Evolutionary conservation across 106 monocot genomes (phyloP).

Genomic region (Posidonia australis): DNA sequence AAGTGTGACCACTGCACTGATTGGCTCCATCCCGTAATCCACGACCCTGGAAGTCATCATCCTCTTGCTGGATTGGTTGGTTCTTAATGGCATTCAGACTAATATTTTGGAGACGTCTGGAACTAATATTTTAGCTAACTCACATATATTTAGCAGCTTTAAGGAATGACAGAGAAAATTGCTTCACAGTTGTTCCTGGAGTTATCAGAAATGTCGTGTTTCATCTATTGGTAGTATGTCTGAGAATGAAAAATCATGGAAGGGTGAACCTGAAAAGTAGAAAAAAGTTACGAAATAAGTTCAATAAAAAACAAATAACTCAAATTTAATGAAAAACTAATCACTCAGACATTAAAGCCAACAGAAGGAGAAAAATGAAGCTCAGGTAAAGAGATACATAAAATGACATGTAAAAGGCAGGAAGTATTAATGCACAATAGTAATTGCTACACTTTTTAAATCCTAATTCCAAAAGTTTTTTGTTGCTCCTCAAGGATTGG

Average conservation of each 20-base stretch:
- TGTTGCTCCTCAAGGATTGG: too few species aligned
- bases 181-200: not conserved
- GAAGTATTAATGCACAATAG: not conserved
- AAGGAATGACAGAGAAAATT: too few species aligned
- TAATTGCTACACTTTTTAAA: too few species aligned
- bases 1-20: too few species aligned
- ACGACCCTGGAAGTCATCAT: too few species aligned
- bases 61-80: too few species aligned
- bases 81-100: too few species aligned
- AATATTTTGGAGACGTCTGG: too few species aligned
- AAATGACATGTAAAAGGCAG: not conserved
- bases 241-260: constrained; percentile 72
- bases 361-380: not conserved
- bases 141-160: too few species aligned
- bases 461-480: too few species aligned
- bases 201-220: not conserved
- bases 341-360: not conserved
- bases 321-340: not conserved
- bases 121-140: too few species aligned
- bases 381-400: not conserved
- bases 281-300: not conserved
- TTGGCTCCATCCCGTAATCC: too few species aligned
- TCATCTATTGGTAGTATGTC: constrained; percentile 37
- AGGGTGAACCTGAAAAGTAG: constrained; percentile 52
- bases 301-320: not conserved